Conservation (phyloP, 1,284 basidiomycete genomes). For the Volvariella volvacea region DNA sequence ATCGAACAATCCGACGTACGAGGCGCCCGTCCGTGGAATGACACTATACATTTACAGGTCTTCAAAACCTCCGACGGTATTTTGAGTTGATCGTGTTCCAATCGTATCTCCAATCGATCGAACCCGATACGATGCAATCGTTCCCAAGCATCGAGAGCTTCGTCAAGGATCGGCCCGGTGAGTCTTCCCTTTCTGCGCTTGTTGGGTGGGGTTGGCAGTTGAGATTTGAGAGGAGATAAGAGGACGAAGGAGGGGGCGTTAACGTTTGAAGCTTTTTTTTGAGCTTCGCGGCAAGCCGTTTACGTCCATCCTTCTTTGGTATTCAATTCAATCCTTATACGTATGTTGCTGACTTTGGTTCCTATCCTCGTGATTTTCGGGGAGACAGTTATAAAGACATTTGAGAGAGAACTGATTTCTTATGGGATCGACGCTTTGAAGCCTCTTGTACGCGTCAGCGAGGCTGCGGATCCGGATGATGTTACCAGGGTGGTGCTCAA, state of each 20-base stretch:
- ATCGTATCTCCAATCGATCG: conserved; percentile 84
- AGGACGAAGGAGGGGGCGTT: neutral
- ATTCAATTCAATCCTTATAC: too few species aligned
- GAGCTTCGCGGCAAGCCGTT: too few species aligned
- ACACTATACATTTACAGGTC: conserved; percentile 43
- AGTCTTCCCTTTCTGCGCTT: conserved; percentile 9
- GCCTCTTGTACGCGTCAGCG: conserved; percentile 76
- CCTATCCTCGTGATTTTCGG: too few species aligned
- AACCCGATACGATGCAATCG: conserved; percentile 75
- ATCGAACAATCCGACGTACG: too few species aligned
- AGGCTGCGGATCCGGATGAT: conserved; percentile 84
- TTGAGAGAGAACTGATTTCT: conserved; percentile 85
- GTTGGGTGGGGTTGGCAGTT: neutral
- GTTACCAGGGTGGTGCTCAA: conserved; percentile 80
- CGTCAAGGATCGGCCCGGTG: conserved; percentile 77
- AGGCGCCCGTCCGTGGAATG: too few species aligned
- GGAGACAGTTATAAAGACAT: conserved; percentile 82
- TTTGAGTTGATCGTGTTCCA: conserved; percentile 93
- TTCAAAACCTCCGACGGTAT: conserved; percentile 81
- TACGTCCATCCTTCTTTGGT: too few species aligned
- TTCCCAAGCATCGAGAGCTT: conserved; percentile 78
- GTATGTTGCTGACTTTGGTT: too few species aligned
- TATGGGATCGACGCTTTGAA: conserved; percentile 78
- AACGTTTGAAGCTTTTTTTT: neutral
- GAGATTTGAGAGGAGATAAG: too few species aligned